phyloP scores from a whole-genome alignment of 1,284 basidiomycete species.

The Papiliotrema fonsecae region DNA sequence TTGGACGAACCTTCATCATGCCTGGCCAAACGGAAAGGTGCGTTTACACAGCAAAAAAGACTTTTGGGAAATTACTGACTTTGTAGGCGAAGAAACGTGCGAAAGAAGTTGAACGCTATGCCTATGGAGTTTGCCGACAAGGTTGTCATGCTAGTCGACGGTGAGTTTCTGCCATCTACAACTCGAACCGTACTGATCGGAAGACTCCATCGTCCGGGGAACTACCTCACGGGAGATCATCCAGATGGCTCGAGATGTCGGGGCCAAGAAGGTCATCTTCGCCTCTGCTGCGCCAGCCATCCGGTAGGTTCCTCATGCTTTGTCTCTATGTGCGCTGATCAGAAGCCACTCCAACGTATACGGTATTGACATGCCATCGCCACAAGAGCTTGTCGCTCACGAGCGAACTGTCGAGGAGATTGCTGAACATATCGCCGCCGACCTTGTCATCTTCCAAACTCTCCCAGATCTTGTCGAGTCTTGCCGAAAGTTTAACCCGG shows the following conservation, averaged over 20 bases:
- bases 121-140: constrained; percentile 94
- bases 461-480: constrained; percentile 81
- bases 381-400: constrained; percentile 87
- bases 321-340: not conserved
- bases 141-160: constrained; percentile 93
- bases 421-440: constrained; percentile 83
- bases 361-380: constrained; percentile 99
- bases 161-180: constrained; percentile 49
- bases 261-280: constrained; percentile 94
- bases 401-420: constrained; percentile 71
- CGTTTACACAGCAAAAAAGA: not conserved
- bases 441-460: constrained; percentile 97
- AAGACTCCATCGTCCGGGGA: constrained; percentile 96
- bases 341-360: constrained; percentile 87
- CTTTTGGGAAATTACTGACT: not conserved
- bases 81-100: constrained; percentile 82
- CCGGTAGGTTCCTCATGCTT: constrained; percentile 51
- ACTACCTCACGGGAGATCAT: constrained; percentile 99
- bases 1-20: constrained; percentile 99
- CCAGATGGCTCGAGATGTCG: constrained; percentile 99
- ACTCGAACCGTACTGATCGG: constrained; percentile 2
- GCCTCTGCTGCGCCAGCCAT: constrained; percentile 97
- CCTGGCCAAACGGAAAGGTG: constrained; percentile 80
- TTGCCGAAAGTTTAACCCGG: constrained; percentile 81
- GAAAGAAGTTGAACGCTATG: constrained; percentile 97